These are phyloP conservation scores for Acacia pycnantha DNA, from an alignment of 331 rosid genomes.

Conservation along the genomic window DNA sequence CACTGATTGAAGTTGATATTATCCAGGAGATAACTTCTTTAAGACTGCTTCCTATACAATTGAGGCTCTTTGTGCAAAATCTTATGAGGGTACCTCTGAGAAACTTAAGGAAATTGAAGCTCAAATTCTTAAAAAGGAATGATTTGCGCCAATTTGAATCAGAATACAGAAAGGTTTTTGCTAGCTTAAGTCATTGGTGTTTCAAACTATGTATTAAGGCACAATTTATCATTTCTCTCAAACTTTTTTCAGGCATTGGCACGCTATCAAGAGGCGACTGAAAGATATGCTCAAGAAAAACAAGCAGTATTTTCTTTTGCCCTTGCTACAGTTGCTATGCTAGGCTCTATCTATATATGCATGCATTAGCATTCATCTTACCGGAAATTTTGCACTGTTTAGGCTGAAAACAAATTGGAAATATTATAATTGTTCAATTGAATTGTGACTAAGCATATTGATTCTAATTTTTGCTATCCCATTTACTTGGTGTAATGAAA, in stretches of 20 bases:
- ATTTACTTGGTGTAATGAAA: background rate
- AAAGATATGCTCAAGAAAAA: slow-evolving; percentile 84
- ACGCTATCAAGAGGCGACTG: slow-evolving; percentile 92
- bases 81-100: slow-evolving; percentile 73
- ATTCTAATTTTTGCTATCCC: slow-evolving; percentile 13
- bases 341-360: slow-evolving; percentile 11
- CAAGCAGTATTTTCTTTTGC: slow-evolving; percentile 55
- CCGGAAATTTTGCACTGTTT: background rate
- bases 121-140: slow-evolving; percentile 92
- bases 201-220: slow-evolving; percentile 15
- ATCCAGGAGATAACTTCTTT: slow-evolving; percentile 91
- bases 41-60: slow-evolving; percentile 93
- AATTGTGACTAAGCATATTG: slow-evolving; percentile 6
- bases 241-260: slow-evolving; percentile 75
- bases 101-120: slow-evolving; percentile 75
- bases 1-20: slow-evolving; percentile 34
- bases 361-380: slow-evolving; percentile 24
- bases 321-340: slow-evolving; percentile 20
- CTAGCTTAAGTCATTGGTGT: slow-evolving; percentile 15
- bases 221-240: slow-evolving; percentile 10
- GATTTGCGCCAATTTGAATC: slow-evolving; percentile 95
- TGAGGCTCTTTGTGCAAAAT: slow-evolving; percentile 80
- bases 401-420: slow-evolving; percentile 16
- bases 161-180: slow-evolving; percentile 80
- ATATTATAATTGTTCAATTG: slow-evolving; percentile 3